Percentiles rank a stretch among this genome's conserved stretches.
Conservation (phyloP, 768 basidiomycete genomes). For the Neoboletus subvelutipes region DNA sequence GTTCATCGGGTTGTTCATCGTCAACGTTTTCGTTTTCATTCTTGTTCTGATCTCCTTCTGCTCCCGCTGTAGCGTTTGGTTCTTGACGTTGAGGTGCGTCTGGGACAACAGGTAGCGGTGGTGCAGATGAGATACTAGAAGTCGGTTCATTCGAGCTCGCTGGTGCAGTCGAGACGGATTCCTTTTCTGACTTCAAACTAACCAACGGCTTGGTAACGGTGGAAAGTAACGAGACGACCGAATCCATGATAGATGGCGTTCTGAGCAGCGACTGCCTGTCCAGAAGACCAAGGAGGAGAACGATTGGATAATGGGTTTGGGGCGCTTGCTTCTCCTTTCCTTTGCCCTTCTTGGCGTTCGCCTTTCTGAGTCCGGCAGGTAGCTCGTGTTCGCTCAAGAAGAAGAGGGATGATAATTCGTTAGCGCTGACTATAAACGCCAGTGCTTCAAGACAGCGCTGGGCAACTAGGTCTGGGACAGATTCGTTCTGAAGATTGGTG, state of each 20-base stretch:
- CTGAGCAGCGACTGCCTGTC: slow-evolving; percentile 84
- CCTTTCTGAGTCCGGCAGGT: slow-evolving; percentile 69
- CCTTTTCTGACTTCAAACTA: slow-evolving; percentile 54
- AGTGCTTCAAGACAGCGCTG: slow-evolving; percentile 93
- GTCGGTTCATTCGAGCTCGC: slow-evolving; percentile 16
- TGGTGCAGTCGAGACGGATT: slow-evolving; percentile 24
- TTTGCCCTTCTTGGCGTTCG: slow-evolving; percentile 82
- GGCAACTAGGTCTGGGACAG: slow-evolving; percentile 88
- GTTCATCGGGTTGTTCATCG: slow-evolving; percentile 35
- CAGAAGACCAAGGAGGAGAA: slow-evolving; percentile 81
- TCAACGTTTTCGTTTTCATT: slow-evolving; percentile 18
- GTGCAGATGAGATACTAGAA: slow-evolving; percentile 3
- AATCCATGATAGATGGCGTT: slow-evolving; percentile 90
- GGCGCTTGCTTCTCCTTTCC: slow-evolving; percentile 87
- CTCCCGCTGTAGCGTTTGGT: slow-evolving; percentile 11
- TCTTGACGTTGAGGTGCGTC: slow-evolving; percentile 18
- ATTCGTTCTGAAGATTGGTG: slow-evolving; percentile 63
- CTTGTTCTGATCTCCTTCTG: slow-evolving; percentile 24
- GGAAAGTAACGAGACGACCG: slow-evolving; percentile 83
- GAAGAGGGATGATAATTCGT: slow-evolving; percentile 83
- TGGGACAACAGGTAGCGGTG: slow-evolving; percentile 1
- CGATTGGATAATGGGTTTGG: slow-evolving; percentile 88
- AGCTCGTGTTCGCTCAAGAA: slow-evolving; percentile 96
- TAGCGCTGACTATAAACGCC: slow-evolving; percentile 81
- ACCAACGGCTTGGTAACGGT: slow-evolving; percentile 84